phyloP scores from a whole-genome alignment of 1,284 basidiomycete genomes.

The Irpex sp. region DNA sequence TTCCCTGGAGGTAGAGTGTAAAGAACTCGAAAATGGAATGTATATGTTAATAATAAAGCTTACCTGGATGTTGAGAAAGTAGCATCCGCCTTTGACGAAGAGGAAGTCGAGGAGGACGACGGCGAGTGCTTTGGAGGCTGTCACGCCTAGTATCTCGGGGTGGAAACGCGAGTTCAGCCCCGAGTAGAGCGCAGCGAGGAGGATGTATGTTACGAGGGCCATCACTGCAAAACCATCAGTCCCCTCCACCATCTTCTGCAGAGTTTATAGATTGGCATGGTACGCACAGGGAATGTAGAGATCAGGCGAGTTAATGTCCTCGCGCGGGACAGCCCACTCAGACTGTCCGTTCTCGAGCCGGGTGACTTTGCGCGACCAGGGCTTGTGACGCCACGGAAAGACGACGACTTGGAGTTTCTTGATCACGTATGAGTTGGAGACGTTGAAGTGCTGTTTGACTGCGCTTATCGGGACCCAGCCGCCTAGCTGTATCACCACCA shows the following conservation, averaged over 20 bases:
- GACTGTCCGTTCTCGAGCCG: constrained; percentile 65
- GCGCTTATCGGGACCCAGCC: constrained; percentile 73
- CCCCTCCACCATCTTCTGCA: constrained; percentile 2
- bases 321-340: constrained; percentile 87
- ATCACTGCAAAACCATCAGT: constrained; percentile 56
- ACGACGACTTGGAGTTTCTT: constrained; percentile 88
- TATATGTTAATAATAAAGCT: too few relatives aligned
- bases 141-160: constrained; percentile 87
- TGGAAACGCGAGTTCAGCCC: constrained; percentile 85
- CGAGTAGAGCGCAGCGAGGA: constrained; percentile 81
- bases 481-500: constrained; percentile 55
- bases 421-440: constrained; percentile 95
- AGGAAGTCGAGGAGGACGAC: constrained; percentile 86
- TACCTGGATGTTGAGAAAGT: constrained; percentile 49
- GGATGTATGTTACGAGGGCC: constrained; percentile 95
- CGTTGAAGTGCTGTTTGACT: constrained; percentile 95
- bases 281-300: constrained; percentile 90
- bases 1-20: too few relatives aligned
- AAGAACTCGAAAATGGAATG: too few relatives aligned
- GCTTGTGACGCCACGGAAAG: constrained; percentile 93
- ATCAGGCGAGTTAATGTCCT: constrained; percentile 96
- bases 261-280: background rate
- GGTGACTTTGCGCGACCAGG: constrained; percentile 69
- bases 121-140: constrained; percentile 78
- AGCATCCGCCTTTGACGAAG: constrained; percentile 88